phyloP scores from a whole-genome alignment of 225 moss, liverwort and hornwort genomes.

The Asterella californica region DNA sequence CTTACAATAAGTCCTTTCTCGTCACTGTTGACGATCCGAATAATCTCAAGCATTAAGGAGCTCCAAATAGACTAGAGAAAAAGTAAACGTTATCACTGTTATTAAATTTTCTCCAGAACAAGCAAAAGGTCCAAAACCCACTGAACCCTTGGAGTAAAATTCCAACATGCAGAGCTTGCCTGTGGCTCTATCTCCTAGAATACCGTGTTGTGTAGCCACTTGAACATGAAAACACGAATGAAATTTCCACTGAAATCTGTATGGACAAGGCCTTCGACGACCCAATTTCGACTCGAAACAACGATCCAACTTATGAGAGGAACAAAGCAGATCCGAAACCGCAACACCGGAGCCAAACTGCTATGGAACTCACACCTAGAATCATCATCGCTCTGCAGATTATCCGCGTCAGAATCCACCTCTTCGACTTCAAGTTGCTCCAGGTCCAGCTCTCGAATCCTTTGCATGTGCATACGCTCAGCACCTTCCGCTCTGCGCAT shows the following conservation, averaged over 20 bases:
- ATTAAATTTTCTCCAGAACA: neutral
- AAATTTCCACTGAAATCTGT: neutral
- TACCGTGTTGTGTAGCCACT: neutral
- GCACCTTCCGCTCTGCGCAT: slow-evolving; percentile 32
- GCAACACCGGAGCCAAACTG: neutral
- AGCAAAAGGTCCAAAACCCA: neutral
- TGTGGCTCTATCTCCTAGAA: neutral
- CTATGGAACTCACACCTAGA: slow-evolving; percentile 47
- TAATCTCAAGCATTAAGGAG: neutral
- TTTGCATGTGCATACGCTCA: slow-evolving; percentile 50
- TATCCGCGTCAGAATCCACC: slow-evolving; percentile 63
- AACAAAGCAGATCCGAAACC: neutral
- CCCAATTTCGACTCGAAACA: neutral
- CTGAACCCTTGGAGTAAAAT: neutral
- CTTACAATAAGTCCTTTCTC: neutral
- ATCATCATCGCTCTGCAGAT: slow-evolving; percentile 55
- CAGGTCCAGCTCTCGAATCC: slow-evolving; percentile 50
- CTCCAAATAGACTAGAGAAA: neutral
- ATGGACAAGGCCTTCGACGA: neutral
- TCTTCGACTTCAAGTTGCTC: slow-evolving; percentile 94
- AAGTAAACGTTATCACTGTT: neutral
- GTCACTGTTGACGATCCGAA: neutral
- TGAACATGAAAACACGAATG: neutral
- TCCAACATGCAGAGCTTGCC: neutral
- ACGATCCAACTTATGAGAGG: neutral